These are phyloP conservation scores for Zygnema cylindricum DNA, from an alignment of 139 green algal species.

Conservation along the genomic window DNA sequence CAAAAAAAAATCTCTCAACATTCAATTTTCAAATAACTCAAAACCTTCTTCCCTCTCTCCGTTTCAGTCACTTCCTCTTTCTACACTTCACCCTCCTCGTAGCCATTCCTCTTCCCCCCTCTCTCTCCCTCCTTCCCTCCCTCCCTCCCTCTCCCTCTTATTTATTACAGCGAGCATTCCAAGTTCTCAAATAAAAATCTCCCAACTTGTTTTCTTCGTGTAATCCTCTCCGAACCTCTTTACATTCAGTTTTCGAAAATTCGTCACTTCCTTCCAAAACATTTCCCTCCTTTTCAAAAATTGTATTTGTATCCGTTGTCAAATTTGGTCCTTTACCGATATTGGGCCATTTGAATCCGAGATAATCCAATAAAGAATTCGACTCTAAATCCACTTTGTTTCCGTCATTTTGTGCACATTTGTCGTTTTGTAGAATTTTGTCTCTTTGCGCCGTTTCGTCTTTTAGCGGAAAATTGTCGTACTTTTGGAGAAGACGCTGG, in stretches of 20 bases:
- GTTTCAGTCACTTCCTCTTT: background rate
- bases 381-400: no score
- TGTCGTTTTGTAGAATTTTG: no score
- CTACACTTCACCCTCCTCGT: background rate
- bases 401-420: no score
- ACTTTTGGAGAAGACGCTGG: no score
- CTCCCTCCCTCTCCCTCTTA: background rate
- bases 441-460: no score
- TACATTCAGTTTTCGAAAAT: background rate
- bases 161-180: background rate
- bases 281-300: background rate
- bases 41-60: background rate
- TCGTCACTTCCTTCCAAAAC: background rate
- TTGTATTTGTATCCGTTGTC: background rate
- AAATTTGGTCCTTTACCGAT: background rate
- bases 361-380: conserved; percentile 2
- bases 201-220: background rate
- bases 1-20: background rate
- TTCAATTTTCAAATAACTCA: background rate
- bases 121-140: background rate
- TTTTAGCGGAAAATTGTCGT: no score
- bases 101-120: background rate
- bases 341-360: background rate
- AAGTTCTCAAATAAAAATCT: background rate
- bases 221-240: background rate